Percentiles rank a stretch among this genome's conserved stretches.
These are phyloP conservation scores for Globisporangium mamillatum DNA, from an alignment of 352 stramenopile genomes.

Conservation along the genomic window DNA sequence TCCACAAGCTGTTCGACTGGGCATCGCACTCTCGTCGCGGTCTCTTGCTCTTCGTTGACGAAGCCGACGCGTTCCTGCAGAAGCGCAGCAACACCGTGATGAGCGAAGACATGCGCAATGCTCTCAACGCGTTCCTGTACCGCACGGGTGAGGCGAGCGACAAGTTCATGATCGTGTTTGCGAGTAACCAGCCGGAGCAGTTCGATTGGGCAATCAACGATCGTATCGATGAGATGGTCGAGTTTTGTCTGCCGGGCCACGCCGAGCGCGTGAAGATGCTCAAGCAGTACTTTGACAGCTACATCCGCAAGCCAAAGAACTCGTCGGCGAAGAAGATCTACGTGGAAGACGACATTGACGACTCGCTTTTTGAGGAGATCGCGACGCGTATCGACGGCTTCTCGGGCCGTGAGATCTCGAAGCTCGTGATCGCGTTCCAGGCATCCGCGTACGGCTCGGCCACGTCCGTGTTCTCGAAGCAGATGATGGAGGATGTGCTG, in stretches of 20 bases:
- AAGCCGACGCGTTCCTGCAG: constrained; percentile 99
- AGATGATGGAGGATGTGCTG: constrained; percentile 93
- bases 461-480: constrained; percentile 91
- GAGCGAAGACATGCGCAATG: constrained; percentile 98
- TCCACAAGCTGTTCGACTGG: constrained; percentile 99
- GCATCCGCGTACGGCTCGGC: constrained; percentile 95
- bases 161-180: constrained; percentile 99
- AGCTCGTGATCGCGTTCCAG: constrained; percentile 99
- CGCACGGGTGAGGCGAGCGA: constrained; percentile 96
- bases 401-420: constrained; percentile 98
- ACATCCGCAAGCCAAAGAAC: constrained; percentile 91
- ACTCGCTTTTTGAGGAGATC: constrained; percentile 90
- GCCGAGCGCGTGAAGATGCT: constrained; percentile 97
- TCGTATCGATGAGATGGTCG: constrained; percentile 99
- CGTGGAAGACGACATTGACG: constrained; percentile 88
- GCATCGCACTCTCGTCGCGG: constrained; percentile 93
- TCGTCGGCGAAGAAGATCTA: constrained; percentile 87
- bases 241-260: constrained; percentile 93
- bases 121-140: constrained; percentile 99
- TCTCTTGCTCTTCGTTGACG: constrained; percentile 98
- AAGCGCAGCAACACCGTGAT: constrained; percentile 93
- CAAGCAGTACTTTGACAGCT: constrained; percentile 98
- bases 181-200: constrained; percentile 98
- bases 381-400: constrained; percentile 95
- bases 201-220: constrained; percentile 99